These are phyloP conservation scores for Ceratocystis papillata DNA, from an alignment of 2,329 filamentous ascomycete species.

Conservation along the genomic window DNA sequence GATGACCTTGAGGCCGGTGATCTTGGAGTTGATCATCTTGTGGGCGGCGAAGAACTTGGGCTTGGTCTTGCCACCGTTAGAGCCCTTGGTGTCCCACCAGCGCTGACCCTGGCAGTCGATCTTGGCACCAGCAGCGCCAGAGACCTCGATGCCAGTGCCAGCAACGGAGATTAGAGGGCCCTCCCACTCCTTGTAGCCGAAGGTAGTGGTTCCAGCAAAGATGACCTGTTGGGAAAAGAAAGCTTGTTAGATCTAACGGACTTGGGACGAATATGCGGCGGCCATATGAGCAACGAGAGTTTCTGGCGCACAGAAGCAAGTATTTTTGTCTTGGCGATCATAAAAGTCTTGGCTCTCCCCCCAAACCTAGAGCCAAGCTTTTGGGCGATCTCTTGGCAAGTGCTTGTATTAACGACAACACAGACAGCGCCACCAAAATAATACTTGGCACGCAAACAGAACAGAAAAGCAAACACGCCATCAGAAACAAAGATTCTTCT, in stretches of 20 bases:
- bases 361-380: background rate
- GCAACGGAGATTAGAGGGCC: constrained; percentile 54
- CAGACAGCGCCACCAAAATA: background rate
- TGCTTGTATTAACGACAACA: background rate
- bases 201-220: constrained; percentile 57
- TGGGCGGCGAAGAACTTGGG: constrained; percentile 49
- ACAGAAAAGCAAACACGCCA: background rate
- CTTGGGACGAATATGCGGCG: background rate
- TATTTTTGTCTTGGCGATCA: constrained; percentile 26
- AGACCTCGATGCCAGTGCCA: constrained; percentile 45
- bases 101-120: constrained; percentile 46
- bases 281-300: background rate
- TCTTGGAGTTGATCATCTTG: constrained; percentile 32
- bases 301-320: background rate
- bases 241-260: constrained; percentile 8
- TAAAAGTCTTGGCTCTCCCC: background rate
- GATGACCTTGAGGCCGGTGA: constrained; percentile 33
- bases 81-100: constrained; percentile 53
- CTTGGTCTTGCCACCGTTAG: constrained; percentile 51
- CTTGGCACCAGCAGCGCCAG: constrained; percentile 39
- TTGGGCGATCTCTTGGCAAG: constrained; percentile 11
- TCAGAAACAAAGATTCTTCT: background rate
- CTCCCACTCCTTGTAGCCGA: constrained; percentile 54
- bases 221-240: constrained; percentile 35
- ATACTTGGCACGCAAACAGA: background rate